phyloP scores from a whole-genome alignment of 495 filamentous ascomycete genomes.

The Aspergillus biplanus region DNA sequence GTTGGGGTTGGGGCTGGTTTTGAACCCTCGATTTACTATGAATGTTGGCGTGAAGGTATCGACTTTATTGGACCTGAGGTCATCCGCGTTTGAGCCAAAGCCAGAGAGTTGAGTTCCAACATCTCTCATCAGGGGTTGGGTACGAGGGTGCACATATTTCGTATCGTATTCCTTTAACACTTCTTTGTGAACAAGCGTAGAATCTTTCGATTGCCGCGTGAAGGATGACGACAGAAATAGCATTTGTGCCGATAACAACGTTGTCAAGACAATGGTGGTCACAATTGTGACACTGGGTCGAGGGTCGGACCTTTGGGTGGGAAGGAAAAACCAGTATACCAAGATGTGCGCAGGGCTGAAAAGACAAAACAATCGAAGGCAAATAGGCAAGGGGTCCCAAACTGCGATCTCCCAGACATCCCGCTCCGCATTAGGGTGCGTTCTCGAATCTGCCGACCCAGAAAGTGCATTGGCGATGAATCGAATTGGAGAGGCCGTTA shows the following conservation, averaged over 20 bases:
- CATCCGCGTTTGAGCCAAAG: conserved; percentile 44
- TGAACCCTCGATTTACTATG: conserved; percentile 78
- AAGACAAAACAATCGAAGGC: conserved; percentile 79
- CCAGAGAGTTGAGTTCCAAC: conserved; percentile 74
- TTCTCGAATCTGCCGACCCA: conserved; percentile 68
- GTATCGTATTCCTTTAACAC: conserved; percentile 94
- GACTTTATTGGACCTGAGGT: conserved; percentile 57
- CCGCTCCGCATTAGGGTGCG: conserved; percentile 78
- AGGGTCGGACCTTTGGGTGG: conserved; percentile 71
- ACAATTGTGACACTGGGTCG: conserved; percentile 83
- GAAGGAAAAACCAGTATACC: conserved; percentile 85
- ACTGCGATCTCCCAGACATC: conserved; percentile 96
- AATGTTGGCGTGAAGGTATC: conserved; percentile 77
- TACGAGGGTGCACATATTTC: conserved; percentile 90
- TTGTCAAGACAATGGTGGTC: conserved; percentile 71
- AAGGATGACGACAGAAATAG: conserved; percentile 69
- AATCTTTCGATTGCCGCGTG: conserved; percentile 83
- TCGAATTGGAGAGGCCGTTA: conserved; percentile 75
- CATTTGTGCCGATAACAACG: conserved; percentile 78
- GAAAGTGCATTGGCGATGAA: conserved; percentile 71
- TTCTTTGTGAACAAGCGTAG: conserved; percentile 81
- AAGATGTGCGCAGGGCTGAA: conserved; percentile 93
- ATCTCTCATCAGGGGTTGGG: conserved; percentile 79
- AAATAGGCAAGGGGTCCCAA: conserved; percentile 90
- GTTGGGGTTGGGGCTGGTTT: conserved; percentile 85